Base-by-base conservation (phyloP, 192 early-diverging fungal species). In the Rhizophagus sp. region DNA sequence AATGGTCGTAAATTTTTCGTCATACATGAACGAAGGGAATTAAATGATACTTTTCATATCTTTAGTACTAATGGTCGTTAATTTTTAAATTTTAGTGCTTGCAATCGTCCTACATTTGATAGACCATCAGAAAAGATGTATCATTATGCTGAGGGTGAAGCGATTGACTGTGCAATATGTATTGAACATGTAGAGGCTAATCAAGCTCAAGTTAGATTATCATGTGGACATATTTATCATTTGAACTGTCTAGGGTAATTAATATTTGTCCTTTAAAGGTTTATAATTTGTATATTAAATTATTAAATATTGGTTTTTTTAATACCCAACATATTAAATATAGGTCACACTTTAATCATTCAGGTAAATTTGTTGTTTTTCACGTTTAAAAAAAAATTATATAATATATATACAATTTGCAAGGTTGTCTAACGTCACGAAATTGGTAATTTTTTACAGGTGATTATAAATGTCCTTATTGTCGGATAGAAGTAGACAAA, bases 391-490 rank as follows among this genome's bases (percentile, higher is more conserved):
- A 9, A 44, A 12, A 41, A 9, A 41, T 3, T 30, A 30, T 30
- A 30, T 1, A 30, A 30, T 30, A 1, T 30, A 1, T 30, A 70
- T 39, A 5, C 7, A 41, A 41, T 41, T 41, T 41, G 0, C 39
- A 36, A 36, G 36, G 5, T 9, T 8, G 5, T 41, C 36, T 41
- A 41, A 41, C 39, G 5, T 8, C 39, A 4, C 34, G 4, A 41
- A 41, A n/a, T n/a, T n/a, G n/a, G n/a, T n/a, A 41, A 7, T 41
- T 70, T 70, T 47, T 41, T 27, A 73, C 30, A 73, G 71, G 71
- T 73, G 71, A 73, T 30, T 73, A 39, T 30, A 73, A 73, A 73
- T 73, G 71, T 50, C 71, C 71, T 27, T 73, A 73, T 27, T 73
- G 71, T 73, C 71, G 71, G 19, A 6, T 73, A 6, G 71, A 73